Percentiles rank a stretch among this genome's conserved stretches.
Conservation (phyloP, 768 basidiomycete species). For the Russula sp. region DNA sequence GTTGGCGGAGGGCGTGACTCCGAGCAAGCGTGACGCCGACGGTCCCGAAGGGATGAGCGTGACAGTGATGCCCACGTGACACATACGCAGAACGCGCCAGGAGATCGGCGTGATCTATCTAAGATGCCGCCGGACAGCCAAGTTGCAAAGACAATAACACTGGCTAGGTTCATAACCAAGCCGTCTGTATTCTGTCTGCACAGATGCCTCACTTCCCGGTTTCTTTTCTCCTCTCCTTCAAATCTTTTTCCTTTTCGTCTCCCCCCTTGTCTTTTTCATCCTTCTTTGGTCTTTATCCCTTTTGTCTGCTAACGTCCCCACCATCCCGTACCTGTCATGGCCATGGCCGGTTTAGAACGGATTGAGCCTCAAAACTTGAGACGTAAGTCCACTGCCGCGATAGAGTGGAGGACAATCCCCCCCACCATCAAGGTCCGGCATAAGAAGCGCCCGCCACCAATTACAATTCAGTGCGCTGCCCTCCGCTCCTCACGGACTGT, state of each 20-base stretch:
- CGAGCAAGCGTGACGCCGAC: not conserved
- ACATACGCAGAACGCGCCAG: slow-evolving; percentile 14
- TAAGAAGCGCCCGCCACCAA: slow-evolving; percentile 30
- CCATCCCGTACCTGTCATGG: slow-evolving; percentile 7
- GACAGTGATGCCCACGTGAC: slow-evolving; percentile 10
- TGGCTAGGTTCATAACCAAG: slow-evolving; percentile 26
- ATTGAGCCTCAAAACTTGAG: slow-evolving; percentile 19
- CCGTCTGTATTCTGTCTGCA: slow-evolving; percentile 5
- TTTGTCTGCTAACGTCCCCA: slow-evolving; percentile 17
- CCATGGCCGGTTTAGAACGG: slow-evolving; percentile 16
- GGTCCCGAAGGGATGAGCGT: not conserved
- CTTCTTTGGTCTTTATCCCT: slow-evolving; percentile 10
- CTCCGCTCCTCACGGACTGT: slow-evolving; percentile 4
- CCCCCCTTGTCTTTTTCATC: slow-evolving; percentile 5
- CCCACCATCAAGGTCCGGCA: slow-evolving; percentile 30
- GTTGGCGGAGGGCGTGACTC: too few species aligned
- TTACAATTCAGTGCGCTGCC: slow-evolving; percentile 27
- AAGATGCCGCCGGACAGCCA: not conserved
- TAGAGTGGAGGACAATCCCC: slow-evolving; percentile 31
- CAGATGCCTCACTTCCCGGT: slow-evolving; percentile 8
- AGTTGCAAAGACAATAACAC: slow-evolving; percentile 24
- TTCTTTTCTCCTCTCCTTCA: slow-evolving; percentile 13
- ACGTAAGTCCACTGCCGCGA: slow-evolving; percentile 26
- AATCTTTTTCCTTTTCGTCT: not conserved
- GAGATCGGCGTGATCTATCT: slow-evolving; percentile 14